A percentile compares a stretch with the other conserved stretches of the same genome.
These are phyloP conservation scores for Coemansia sp. DNA, from an alignment of 192 early-diverging fungal genomes.

Conservation along the genomic window DNA sequence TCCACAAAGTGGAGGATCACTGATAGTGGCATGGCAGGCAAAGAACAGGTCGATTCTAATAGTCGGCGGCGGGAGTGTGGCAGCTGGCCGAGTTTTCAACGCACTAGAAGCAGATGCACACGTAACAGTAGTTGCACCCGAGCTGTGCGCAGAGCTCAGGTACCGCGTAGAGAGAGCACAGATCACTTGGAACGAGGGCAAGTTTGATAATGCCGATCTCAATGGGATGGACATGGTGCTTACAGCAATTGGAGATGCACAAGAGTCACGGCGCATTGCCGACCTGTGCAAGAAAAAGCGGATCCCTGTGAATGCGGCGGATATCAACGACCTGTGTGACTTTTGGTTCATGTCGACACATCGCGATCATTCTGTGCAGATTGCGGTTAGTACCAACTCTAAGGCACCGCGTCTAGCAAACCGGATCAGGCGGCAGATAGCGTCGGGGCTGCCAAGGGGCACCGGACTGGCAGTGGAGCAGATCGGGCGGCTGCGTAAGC, in stretches of 20 bases:
- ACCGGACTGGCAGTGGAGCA: slow-evolving; percentile 72
- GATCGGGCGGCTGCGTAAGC: slow-evolving; percentile 65
- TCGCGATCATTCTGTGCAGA: slow-evolving; percentile 81
- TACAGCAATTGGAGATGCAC: slow-evolving; percentile 71
- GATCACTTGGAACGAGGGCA: slow-evolving; percentile 54
- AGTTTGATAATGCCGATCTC: slow-evolving; percentile 54
- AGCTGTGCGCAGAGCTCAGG: slow-evolving; percentile 64
- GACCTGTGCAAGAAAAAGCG: slow-evolving; percentile 59
- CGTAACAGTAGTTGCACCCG: slow-evolving; percentile 76
- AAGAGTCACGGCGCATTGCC: slow-evolving; percentile 69
- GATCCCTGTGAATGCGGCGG: slow-evolving; percentile 93
- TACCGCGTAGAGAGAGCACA: slow-evolving; percentile 60
- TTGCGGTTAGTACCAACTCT: slow-evolving; percentile 87
- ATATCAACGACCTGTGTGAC: slow-evolving; percentile 86
- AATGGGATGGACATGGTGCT: slow-evolving; percentile 59
- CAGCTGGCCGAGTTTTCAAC: slow-evolving; percentile 78
- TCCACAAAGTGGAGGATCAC: slow-evolving; percentile 67
- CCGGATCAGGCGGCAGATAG: slow-evolving; percentile 70
- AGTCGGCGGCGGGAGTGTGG: slow-evolving; percentile 85
- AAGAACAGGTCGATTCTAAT: slow-evolving; percentile 76
- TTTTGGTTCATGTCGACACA: slow-evolving; percentile 92
- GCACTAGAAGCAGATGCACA: slow-evolving; percentile 77
- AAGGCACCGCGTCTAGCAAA: slow-evolving; percentile 87
- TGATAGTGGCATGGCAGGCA: slow-evolving; percentile 82
- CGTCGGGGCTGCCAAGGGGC: slow-evolving; percentile 57